phyloP scores from a whole-genome alignment of 2,329 filamentous ascomycete genomes.

The Beauveria pseudobassiana region DNA sequence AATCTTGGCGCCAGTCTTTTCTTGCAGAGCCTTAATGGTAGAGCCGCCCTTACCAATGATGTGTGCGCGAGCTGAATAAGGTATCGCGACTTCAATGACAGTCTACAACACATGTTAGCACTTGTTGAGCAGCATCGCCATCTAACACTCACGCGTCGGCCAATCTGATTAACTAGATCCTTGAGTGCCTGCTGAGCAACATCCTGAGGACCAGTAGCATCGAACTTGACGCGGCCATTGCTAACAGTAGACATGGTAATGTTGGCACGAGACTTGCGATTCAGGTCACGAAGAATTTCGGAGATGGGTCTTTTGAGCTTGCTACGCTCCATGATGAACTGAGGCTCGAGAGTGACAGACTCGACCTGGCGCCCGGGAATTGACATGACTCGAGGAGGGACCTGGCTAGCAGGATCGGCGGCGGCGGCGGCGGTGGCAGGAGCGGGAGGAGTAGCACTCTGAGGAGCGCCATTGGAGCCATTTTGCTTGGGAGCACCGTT shows the following conservation, averaged over 20 bases:
- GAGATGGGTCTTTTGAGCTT: conserved; percentile 79
- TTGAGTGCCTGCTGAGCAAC: conserved; percentile 81
- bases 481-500: conserved; percentile 47
- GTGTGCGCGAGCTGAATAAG: conserved; percentile 73
- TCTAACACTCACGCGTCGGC: conserved; percentile 38
- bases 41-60: conserved; percentile 91
- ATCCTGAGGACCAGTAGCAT: conserved; percentile 76
- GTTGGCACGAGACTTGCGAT: conserved; percentile 80
- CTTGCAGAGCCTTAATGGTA: conserved; percentile 83
- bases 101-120: conserved; percentile 27
- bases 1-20: conserved; percentile 82
- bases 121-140: not conserved
- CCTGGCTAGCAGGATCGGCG: conserved; percentile 24
- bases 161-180: conserved; percentile 82
- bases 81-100: conserved; percentile 69
- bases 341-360: conserved; percentile 63
- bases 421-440: conserved; percentile 40
- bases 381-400: conserved; percentile 50
- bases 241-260: conserved; percentile 70
- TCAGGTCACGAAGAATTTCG: conserved; percentile 86
- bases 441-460: conserved; percentile 56
- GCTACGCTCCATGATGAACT: conserved; percentile 66
- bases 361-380: conserved; percentile 81
- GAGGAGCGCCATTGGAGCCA: conserved; percentile 46
- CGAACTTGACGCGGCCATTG: conserved; percentile 69